Evolutionary conservation across 2,329 filamentous ascomycete species (phyloP), one percentile per base, ranked within the genome.

Genomic region (Exophiala oligosperma): DNA sequence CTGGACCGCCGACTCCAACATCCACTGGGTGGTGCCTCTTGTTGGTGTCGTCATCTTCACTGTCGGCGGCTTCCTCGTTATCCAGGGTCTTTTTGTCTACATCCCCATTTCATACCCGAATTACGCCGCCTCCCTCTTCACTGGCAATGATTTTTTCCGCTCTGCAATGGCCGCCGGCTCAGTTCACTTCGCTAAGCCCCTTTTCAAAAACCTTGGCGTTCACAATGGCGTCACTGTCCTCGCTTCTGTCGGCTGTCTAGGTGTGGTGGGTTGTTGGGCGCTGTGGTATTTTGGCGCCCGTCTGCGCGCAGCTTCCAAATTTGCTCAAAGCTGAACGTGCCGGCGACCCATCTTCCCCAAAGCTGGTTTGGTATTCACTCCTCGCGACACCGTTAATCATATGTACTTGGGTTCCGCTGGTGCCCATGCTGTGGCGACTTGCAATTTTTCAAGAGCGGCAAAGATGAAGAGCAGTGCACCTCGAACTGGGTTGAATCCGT

Each of bases 271-370:
- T 14, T 82, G 88, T 44, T 86, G 79, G 72, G 70, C 78, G 47
- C 72, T 88, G 59, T 88, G 80, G 70, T 81, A 80, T 63, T 83
- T 74, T 59, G 84, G 84, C 1, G 79, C 76, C 29, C 75, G 68
- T 52, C 70, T 88, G 58, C 77, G 85, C 59, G 73, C 78, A 8
- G 74, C 81, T 68, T 84, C 81, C 70, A 81, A 79, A 70, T 88
- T 87, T 41, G 38, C 49, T 17, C 86, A 37, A 37, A 37, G 14
- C 35, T 37, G 14, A 14, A 37, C 14, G 17, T 17, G 17, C 17
- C 17, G 17, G 17, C 17, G 17, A 17, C 17, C 17, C 17, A 17
- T 17, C 17, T 17, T 17, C 17, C 17, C 17, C 17, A 17, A 17
- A 17, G 17, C 17, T 17, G 17, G 17, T 17, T 17, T 17, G 17